Base-by-base conservation (phyloP, 2,329 filamentous ascomycete species). In the Bimuria novae-zelandiae region DNA sequence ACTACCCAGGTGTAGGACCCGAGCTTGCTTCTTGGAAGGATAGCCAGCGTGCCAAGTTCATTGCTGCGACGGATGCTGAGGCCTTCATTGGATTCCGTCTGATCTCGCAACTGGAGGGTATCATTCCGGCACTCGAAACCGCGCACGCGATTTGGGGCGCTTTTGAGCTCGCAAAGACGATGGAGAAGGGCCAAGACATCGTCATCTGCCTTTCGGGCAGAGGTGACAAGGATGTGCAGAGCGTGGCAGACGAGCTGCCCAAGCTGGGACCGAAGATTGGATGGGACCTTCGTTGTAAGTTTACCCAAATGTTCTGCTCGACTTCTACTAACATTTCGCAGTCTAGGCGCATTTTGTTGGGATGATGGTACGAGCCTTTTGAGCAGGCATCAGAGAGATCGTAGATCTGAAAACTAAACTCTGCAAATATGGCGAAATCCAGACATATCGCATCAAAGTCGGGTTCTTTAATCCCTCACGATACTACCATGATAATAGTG, bases 171-270 rank as follows among this genome's bases (percentile, higher is more conserved):
- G 93, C 93, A 56, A 97, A 96, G 85, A 90, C 87, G 52, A 92
- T 97, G 90, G 82, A 83, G 62, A 90, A 92, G 79, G 92, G 84
- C 47, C 79, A 97, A 77, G 92, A 97, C 69, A 79, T 99, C 23
- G 93, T 99, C 54, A 92, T 99, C 58, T 97, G 93, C 77, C 75
- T 99, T 32, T 95, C 89, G 70, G 94, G 94, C 7, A 82, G 94
- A 64, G 94, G 94, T 58, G 94, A 99, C 77, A 99, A 99, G 85
- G 94, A 99, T 71, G 94, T 99, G 54, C 92, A 99, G 84, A 96
- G 90, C 68, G 93, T 99, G 46, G 94, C 94, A 0, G 94, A 99
- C 70, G 91, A 96, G 77, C 77, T 99, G 70, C 93, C 93, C 16
- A 89, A 83, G 63, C 75, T 99, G 57, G 93, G 94, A 0, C 94